Percentiles rank a stretch among this genome's conserved stretches.
These are phyloP conservation scores for Stellera chamaejasme DNA, from an alignment of 345 rosid species.

Conservation along the genomic window DNA sequence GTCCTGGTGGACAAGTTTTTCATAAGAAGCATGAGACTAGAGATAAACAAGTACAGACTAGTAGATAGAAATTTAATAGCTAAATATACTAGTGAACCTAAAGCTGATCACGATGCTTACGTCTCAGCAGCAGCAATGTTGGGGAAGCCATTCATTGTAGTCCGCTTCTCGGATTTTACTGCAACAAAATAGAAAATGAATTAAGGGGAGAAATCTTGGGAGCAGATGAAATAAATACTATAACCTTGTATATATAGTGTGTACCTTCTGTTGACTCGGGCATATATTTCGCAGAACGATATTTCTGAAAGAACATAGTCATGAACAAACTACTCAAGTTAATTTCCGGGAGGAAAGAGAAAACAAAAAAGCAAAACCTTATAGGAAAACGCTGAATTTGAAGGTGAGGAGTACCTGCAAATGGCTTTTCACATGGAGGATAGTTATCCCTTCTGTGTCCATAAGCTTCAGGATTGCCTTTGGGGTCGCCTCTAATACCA, in stretches of 20 bases:
- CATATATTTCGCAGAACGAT: constrained; percentile 65
- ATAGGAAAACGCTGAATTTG: neutral
- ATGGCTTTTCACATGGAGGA: constrained; percentile 92
- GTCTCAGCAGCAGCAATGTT: neutral
- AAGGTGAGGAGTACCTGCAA: constrained; percentile 45
- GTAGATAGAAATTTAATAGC: too few species aligned
- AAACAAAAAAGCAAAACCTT: neutral
- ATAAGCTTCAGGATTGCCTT: constrained; percentile 82
- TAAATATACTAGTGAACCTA: neutral
- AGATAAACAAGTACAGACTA: too few species aligned
- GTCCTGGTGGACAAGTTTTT: neutral
- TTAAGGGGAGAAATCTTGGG: neutral
- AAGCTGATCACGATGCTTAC: neutral
- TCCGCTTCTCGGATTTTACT: constrained; percentile 5
- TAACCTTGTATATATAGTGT: neutral
- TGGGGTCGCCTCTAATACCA: constrained; percentile 66
- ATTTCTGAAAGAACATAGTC: constrained; percentile 44
- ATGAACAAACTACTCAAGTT: neutral
- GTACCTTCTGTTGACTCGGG: constrained; percentile 64
- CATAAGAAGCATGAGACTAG: neutral
- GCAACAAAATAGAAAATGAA: neutral
- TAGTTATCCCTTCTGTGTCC: constrained; percentile 75
- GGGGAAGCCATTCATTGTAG: neutral
- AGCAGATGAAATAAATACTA: neutral
- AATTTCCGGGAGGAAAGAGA: neutral